Percentiles rank a stretch among this genome's conserved stretches.
phyloP scores from a whole-genome alignment of 2,329 filamentous ascomycete species.

The Chaetomium globosum region DNA sequence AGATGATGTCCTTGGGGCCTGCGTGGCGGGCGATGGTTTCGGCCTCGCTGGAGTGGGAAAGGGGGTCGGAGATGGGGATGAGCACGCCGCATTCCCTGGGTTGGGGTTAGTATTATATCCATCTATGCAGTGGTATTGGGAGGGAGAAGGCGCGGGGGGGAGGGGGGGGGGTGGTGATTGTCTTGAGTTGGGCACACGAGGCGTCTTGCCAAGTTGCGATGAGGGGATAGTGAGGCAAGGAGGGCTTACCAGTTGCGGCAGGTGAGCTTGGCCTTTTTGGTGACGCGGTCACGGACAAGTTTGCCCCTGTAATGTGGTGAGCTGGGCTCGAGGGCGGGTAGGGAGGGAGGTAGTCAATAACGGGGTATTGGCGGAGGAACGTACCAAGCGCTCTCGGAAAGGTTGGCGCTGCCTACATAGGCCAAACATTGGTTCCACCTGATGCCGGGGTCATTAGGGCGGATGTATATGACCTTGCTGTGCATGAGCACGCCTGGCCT shows the following conservation, averaged over 20 bases:
- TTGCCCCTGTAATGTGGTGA: constrained; percentile 65
- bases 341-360: neutral
- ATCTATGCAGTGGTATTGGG: too few relatives aligned
- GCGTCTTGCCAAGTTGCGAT: neutral
- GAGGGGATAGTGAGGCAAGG: neutral
- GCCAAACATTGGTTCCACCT: constrained; percentile 58
- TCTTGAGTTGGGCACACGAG: too few relatives aligned
- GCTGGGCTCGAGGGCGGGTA: neutral
- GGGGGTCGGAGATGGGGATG: constrained; percentile 50
- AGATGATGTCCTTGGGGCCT: too few relatives aligned
- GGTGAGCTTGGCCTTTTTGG: constrained; percentile 71
- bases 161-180: too few relatives aligned
- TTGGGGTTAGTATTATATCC: too few relatives aligned
- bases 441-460: constrained; percentile 30
- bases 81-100: constrained; percentile 81
- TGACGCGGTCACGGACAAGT: constrained; percentile 68
- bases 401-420: constrained; percentile 88
- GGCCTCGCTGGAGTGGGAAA: too few relatives aligned
- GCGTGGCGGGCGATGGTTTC: too few relatives aligned
- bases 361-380: too few relatives aligned
- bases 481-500: constrained; percentile 79
- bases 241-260: constrained; percentile 73
- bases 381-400: constrained; percentile 90
- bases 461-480: constrained; percentile 72
- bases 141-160: too few relatives aligned